These are phyloP conservation scores for Tolypocladium album DNA, from an alignment of 2,329 filamentous ascomycete species.

Conservation along the genomic window DNA sequence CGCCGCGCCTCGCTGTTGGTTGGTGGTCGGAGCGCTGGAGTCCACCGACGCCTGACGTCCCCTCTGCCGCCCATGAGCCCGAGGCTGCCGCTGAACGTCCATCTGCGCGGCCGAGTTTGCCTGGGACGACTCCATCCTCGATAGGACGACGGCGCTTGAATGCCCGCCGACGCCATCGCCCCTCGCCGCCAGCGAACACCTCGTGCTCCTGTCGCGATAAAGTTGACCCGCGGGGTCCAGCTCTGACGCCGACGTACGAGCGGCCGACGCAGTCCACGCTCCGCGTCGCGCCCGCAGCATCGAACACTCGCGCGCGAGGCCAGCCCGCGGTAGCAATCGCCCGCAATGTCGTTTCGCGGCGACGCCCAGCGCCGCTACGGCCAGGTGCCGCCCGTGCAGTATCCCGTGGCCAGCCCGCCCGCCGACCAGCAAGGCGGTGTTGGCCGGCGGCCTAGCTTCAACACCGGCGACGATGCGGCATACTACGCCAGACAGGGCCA, in stretches of 20 bases:
- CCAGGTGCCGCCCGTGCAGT: conserved; percentile 56
- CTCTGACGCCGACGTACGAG: neutral
- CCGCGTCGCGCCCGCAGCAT: neutral
- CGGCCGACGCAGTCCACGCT: neutral
- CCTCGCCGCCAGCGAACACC: neutral
- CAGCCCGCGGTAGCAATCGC: neutral
- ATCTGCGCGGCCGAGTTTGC: neutral
- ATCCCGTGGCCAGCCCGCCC: conserved; percentile 36
- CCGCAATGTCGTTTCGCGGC: conserved; percentile 51
- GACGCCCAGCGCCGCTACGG: conserved; percentile 54
- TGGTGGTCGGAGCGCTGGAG: neutral
- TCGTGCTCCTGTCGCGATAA: conserved; percentile 5
- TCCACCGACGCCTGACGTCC: neutral
- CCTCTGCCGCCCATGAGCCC: neutral
- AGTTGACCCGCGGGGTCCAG: conserved; percentile 8
- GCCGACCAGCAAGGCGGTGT: conserved; percentile 16
- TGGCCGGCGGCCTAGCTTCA: conserved; percentile 57
- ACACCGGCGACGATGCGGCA: conserved; percentile 60
- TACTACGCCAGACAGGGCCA: conserved; percentile 31
- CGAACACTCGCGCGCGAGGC: neutral
- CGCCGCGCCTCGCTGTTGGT: neutral
- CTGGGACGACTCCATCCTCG: neutral
- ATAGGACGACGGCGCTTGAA: neutral
- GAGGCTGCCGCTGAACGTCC: neutral
- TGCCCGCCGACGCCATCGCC: neutral